Evolutionary conservation across 306 rosid genomes (phyloP).

Genomic region (Cucumis melo): DNA sequence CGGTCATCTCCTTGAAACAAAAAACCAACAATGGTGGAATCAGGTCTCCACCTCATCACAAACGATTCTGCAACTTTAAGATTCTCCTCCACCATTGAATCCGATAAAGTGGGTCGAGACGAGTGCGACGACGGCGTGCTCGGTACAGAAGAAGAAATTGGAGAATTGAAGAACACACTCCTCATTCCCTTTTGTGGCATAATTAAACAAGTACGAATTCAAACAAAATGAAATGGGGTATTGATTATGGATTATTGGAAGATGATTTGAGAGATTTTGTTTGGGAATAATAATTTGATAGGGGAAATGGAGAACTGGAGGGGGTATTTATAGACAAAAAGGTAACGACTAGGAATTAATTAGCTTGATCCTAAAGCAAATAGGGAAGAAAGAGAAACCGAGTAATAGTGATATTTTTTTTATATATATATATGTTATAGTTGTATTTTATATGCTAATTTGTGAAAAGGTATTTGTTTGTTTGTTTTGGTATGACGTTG

Average conservation of each 20-base stretch:
- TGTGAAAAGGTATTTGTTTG: neutral
- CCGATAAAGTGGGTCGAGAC: slow-evolving; percentile 18
- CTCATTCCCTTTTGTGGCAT: slow-evolving; percentile 14
- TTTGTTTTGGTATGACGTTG: neutral
- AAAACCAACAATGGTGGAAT: neutral
- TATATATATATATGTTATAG: too few species aligned
- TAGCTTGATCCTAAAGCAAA: neutral
- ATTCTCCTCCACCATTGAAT: slow-evolving; percentile 28
- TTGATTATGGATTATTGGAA: neutral
- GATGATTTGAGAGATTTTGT: neutral
- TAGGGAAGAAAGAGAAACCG: too few species aligned
- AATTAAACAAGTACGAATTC: neutral
- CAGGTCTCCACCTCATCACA: slow-evolving; percentile 22
- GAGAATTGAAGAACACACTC: slow-evolving; percentile 15
- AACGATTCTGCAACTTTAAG: slow-evolving; percentile 30
- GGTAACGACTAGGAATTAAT: too few species aligned
- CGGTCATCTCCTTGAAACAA: slow-evolving; percentile 29
- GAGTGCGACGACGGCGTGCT: neutral
- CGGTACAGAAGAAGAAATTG: neutral
- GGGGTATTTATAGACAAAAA: slow-evolving; percentile 3
- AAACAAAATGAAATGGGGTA: neutral
- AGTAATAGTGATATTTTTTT: neutral
- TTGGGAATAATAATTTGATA: neutral
- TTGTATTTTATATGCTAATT: neutral
- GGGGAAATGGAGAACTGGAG: neutral